Evolutionary conservation across 139 green algal species (phyloP), one percentile per base, ranked within the genome.

Genomic region (Chlorella sp.): DNA sequence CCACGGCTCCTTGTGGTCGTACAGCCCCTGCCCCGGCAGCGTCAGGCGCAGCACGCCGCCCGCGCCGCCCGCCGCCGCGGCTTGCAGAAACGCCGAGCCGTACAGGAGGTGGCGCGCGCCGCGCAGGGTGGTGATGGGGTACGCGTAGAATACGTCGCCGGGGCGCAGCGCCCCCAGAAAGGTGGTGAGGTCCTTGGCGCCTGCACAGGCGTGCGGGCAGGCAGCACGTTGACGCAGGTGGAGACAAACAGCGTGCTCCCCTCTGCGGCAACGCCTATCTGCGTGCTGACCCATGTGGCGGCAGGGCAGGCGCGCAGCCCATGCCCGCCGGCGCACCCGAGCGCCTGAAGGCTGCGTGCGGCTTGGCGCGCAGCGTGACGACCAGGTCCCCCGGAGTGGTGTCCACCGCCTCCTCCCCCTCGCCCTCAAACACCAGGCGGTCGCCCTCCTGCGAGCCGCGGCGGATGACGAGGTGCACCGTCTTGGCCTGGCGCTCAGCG

Each of bases 381-480:
- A 77, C 48, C 56, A 85, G 45, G 62, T 85, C 80, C 0, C 80
- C 80, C 8, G 80, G 56, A 36, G 66, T 50, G 12, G 80, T 85
- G 78, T 85, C 80, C 38, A 79, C 80, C 3, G 36, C 46, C 68
- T 85, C 80, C 25, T 81, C 76, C 5, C 80, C 80, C 69, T 85
- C 80, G 23, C 55, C 61, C 58, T 77, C 66, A 79, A 82, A 85
- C 14, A 73, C 38, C 50, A 82, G 61, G 15, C 43, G 67, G 61
- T 82, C 74, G 7, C 80, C 80, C 51, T 82, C 73, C 0, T 43
- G 75, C 3, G 68, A 79, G 11, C 80, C 80, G 12, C 71, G 38
- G 46, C 71, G 58, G 29, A 85, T 72, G 9, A 85, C 74, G 0
- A 79, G 45, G 46, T 85, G 67, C 27, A 79, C 58, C 41, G 53